Evolutionary conservation across 1,139 yeast species (phyloP).

Genomic region (Candida pseudoviswanathii): DNA sequence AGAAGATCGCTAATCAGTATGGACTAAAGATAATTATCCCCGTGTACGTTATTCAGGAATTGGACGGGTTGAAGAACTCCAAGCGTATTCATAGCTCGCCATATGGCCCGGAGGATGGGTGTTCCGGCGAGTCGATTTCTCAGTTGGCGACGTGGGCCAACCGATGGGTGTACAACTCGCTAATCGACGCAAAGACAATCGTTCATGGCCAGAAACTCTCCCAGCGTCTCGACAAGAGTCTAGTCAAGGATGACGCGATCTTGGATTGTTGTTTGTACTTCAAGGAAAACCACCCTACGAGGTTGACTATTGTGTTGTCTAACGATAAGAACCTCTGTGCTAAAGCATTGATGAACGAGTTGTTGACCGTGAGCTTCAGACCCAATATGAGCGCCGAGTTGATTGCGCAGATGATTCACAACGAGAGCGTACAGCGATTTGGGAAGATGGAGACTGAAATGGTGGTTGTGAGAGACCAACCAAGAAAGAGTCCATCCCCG

Average conservation of each 20-base stretch:
- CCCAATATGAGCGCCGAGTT: conserved; percentile 59
- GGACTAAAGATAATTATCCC: conserved; percentile 66
- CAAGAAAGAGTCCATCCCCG: no score
- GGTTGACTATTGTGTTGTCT: conserved; percentile 66
- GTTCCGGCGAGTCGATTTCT: conserved; percentile 44
- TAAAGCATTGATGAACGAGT: conserved; percentile 69
- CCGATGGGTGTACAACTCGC: conserved; percentile 70
- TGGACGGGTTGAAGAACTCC: conserved; percentile 74
- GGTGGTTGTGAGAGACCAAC: neutral
- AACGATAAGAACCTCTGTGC: conserved; percentile 83
- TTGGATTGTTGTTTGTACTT: conserved; percentile 81
- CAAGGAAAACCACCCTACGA: conserved; percentile 36
- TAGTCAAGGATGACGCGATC: conserved; percentile 76
- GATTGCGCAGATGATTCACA: conserved; percentile 53
- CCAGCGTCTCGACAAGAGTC: conserved; percentile 47
- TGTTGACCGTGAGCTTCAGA: conserved; percentile 68
- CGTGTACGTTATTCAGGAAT: conserved; percentile 65
- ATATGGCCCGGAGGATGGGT: conserved; percentile 9
- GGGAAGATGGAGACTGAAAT: conserved; percentile 16
- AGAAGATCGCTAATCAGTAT: conserved; percentile 38
- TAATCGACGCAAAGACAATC: conserved; percentile 53
- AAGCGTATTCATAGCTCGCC: conserved; percentile 11
- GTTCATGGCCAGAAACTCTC: conserved; percentile 67
- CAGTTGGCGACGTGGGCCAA: conserved; percentile 72
- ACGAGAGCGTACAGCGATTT: conserved; percentile 38